Evolutionary conservation across 305 asterid genomes (phyloP).

Genomic region (Solanum hybrid): DNA sequence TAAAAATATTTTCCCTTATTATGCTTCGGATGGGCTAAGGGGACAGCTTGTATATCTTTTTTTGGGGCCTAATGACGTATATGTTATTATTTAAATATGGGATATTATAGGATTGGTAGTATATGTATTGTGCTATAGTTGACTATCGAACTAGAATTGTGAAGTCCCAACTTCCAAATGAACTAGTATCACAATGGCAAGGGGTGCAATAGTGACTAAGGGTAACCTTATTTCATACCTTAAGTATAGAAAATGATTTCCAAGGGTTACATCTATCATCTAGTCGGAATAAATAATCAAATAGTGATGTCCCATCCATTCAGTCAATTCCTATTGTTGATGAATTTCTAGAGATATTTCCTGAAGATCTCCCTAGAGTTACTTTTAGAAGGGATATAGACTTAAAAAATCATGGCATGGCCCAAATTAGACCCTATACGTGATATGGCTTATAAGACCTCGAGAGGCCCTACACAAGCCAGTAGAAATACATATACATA

Average conservation of each 20-base stretch:
- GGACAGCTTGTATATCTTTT: not conserved
- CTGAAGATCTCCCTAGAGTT: no score
- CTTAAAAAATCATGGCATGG: no score
- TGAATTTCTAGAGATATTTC: not conserved
- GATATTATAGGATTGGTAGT: not conserved
- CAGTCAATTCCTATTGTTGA: not conserved
- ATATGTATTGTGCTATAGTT: not conserved
- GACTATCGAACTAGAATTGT: not conserved
- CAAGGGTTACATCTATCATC: not conserved
- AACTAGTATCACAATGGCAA: not conserved
- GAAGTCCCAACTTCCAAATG: not conserved
- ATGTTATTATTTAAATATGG: not conserved
- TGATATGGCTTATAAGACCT: no score
- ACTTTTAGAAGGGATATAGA: no score
- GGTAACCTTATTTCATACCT: not conserved
- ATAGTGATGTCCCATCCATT: not conserved
- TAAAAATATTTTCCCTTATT: not conserved
- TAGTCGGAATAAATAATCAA: not conserved
- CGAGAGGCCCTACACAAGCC: not conserved
- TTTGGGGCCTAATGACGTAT: not conserved
- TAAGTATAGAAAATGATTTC: not conserved
- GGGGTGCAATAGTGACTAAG: not conserved
- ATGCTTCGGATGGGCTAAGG: not conserved
- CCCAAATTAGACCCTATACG: no score
- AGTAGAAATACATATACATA: no score